Conservation (phyloP, 179 eudicot genomes). For the Carnegiea gigantea region DNA sequence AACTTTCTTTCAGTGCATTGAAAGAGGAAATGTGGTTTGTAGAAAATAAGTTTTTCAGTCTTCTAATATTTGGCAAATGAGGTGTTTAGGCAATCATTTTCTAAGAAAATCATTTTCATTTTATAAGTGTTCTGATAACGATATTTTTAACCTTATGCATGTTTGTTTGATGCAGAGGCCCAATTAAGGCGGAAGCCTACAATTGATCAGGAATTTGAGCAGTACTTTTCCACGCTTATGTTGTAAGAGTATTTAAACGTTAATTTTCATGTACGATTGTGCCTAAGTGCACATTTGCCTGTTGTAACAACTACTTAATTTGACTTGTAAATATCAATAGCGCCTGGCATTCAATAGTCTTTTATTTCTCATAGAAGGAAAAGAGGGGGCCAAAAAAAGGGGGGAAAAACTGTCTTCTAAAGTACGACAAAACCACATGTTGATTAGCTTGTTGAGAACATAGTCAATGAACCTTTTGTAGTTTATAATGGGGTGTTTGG, state of each 20-base stretch:
- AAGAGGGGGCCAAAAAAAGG: too few species aligned
- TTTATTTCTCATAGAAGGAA: too few species aligned
- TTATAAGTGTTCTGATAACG: too few species aligned
- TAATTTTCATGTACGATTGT: neutral
- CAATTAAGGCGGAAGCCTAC: conserved; percentile 26
- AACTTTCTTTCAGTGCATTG: neutral
- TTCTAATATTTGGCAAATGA: neutral
- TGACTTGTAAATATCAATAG: conserved; percentile 5
- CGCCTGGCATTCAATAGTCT: neutral
- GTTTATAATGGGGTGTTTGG: too few species aligned
- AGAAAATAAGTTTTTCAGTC: too few species aligned
- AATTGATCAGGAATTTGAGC: conserved; percentile 49
- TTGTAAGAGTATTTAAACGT: conserved; percentile 15
- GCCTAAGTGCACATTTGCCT: neutral
- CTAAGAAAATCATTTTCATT: neutral
- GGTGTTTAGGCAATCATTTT: neutral
- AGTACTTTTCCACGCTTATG: conserved; percentile 35
- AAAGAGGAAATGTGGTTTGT: too few species aligned
- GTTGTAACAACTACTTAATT: neutral
- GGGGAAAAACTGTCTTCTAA: too few species aligned
- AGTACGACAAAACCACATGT: too few species aligned
- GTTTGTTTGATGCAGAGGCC: conserved; percentile 31
- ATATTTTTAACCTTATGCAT: neutral
- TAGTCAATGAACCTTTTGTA: too few species aligned
- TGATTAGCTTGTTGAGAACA: too few species aligned